Evolutionary conservation across 257 asterid species (phyloP).

Genomic region (Solanum sejunctum): DNA sequence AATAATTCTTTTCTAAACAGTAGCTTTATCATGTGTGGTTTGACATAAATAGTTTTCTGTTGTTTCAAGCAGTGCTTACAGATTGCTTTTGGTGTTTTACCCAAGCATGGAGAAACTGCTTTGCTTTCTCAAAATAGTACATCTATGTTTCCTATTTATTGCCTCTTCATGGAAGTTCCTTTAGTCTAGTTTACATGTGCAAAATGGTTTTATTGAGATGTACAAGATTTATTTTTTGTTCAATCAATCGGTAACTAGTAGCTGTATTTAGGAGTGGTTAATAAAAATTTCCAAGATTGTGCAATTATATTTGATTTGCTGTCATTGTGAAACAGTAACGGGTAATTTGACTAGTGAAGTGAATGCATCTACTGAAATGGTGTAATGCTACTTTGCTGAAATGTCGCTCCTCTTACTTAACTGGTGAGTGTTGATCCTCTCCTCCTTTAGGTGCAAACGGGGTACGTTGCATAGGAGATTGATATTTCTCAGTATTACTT

Average conservation of each 20-base stretch:
- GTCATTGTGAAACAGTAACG: background rate
- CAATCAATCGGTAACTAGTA: background rate
- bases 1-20: background rate
- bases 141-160: background rate
- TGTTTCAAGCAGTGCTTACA: background rate
- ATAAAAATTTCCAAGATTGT: background rate
- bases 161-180: background rate
- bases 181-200: background rate
- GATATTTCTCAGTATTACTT: background rate
- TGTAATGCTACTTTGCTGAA: background rate
- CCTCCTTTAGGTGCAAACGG: background rate
- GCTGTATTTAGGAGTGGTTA: background rate
- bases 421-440: background rate
- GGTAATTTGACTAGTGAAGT: background rate
- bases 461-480: background rate
- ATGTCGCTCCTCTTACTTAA: background rate
- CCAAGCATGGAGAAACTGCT: background rate
- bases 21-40: background rate
- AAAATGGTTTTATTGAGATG: background rate
- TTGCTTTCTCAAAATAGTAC: background rate
- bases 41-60: background rate
- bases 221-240: background rate
- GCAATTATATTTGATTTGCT: background rate
- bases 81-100: background rate
- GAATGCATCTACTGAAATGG: background rate